Percentiles rank a stretch among this genome's conserved stretches.
phyloP scores from a whole-genome alignment of 768 basidiomycete genomes.

The Pulveroboletus ravenelii region DNA sequence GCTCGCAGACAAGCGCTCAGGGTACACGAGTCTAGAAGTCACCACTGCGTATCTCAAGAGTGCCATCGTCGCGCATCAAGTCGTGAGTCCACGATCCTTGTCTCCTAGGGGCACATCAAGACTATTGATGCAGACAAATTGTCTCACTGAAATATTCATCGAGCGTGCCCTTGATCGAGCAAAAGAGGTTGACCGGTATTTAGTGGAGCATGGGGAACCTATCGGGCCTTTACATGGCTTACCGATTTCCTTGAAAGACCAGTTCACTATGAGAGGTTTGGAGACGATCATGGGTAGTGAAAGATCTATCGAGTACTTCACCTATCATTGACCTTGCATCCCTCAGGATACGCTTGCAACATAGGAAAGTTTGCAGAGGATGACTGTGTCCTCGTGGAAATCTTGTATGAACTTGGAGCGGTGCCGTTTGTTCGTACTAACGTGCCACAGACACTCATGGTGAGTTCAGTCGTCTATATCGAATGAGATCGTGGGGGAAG shows the following conservation, averaged over 20 bases:
- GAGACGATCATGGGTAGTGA: constrained; percentile 52
- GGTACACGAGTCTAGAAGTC: constrained; percentile 25
- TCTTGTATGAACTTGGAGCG: constrained; percentile 63
- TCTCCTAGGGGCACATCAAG: background rate
- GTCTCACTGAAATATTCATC: constrained; percentile 26
- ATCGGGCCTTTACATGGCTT: constrained; percentile 48
- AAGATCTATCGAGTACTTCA: background rate
- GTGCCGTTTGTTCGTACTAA: constrained; percentile 73
- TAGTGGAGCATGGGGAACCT: constrained; percentile 16
- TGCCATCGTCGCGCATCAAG: constrained; percentile 25
- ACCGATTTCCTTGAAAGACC: constrained; percentile 41
- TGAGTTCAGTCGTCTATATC: constrained; percentile 18
- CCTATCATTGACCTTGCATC: constrained; percentile 17
- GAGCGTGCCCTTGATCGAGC: constrained; percentile 25
- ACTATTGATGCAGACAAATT: constrained; percentile 19
- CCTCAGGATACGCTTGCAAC: constrained; percentile 43
- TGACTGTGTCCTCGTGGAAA: constrained; percentile 63
- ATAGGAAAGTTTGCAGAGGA: constrained; percentile 54
- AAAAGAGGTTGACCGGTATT: constrained; percentile 22
- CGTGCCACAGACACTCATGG: constrained; percentile 75
- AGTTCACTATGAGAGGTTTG: constrained; percentile 56
- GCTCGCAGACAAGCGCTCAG: constrained; percentile 18
- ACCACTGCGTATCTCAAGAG: constrained; percentile 29
- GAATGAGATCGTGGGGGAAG: background rate
- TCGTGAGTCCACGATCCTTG: constrained; percentile 10